These are phyloP conservation scores for Grifola frondosa DNA, from an alignment of 1,284 basidiomycete species.

Conservation along the genomic window DNA sequence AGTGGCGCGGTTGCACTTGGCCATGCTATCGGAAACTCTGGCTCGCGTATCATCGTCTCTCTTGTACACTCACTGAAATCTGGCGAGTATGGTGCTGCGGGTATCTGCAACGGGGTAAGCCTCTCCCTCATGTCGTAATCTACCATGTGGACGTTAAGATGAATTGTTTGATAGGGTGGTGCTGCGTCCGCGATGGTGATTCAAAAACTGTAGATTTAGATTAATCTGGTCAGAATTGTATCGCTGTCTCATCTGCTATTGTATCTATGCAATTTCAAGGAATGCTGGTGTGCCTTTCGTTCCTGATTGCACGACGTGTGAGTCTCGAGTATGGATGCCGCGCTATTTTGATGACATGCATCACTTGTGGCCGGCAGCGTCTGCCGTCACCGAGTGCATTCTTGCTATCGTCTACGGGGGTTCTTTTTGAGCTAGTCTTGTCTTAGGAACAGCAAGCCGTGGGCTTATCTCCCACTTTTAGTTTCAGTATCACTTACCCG, in stretches of 20 bases:
- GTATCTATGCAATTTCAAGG: too few relatives aligned
- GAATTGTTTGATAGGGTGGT: constrained; percentile 63
- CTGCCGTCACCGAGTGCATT: too few relatives aligned
- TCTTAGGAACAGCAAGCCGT: too few relatives aligned
- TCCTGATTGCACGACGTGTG: constrained; percentile 6
- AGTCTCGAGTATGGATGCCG: too few relatives aligned
- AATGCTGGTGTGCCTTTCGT: too few relatives aligned
- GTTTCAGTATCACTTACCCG: too few relatives aligned
- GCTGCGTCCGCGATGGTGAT: constrained; percentile 90
- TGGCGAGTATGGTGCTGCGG: constrained; percentile 97
- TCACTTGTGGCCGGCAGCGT: too few relatives aligned
- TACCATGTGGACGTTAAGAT: constrained; percentile 13
- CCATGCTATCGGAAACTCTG: constrained; percentile 95
- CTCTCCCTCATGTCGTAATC: constrained; percentile 1
- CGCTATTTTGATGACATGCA: not conserved
- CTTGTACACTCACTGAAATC: constrained; percentile 89
- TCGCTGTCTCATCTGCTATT: constrained; percentile 25
- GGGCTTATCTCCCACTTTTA: constrained; percentile 16
- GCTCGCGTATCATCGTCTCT: constrained; percentile 93
- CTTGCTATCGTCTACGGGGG: constrained; percentile 17
- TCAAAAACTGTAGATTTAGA: constrained; percentile 68
- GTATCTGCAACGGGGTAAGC: constrained; percentile 96
- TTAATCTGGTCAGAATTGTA: constrained; percentile 15
- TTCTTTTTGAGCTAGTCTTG: too few relatives aligned
- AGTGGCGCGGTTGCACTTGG: constrained; percentile 93